Evolutionary conservation across 73 alveolate species (phyloP), one percentile per base, ranked within the genome.

Genomic region (Paramecium bursaria): DNA sequence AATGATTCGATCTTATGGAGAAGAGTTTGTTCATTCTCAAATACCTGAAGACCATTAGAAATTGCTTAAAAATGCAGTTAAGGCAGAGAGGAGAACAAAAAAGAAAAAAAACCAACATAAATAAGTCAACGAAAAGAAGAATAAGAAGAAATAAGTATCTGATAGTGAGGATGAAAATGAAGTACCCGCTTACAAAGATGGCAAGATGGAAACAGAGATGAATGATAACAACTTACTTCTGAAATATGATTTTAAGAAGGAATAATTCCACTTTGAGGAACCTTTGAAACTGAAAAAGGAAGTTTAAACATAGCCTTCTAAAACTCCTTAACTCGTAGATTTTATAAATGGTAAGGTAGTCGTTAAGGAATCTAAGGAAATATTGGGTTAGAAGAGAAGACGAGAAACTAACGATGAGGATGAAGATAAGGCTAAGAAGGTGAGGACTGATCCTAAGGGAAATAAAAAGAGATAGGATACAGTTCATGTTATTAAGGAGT

Each of bases 301-400:
- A 79, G 29, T 4, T 14, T 46, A 75, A 54, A 48, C 50, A 55
- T 22, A 54, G 25, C 30, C 61, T 19, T 54, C 51, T n/a, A 3
- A 73, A 54, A 79, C 50, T 42, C n/a, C n/a, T n/a, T 15, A 75
- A 75, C 44, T 53, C 4, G 89, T 79, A 9, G 82, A 79, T 42
- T 79, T 53, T 53, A 79, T 49, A 31, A 73, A 79, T 61, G 89
- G 89, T 13, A 79, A 53, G 42, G 57, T 79, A 22, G 39, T 79
- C 1, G 85, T 79, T 3, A 47, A 73, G 51, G 89, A 79, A 54
- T 26, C 61, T 9, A 79, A 53, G 4, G 73, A 79, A 55, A 48
- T 53, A 11, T 53, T 79, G 73, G 77, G 85, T 0, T 48, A 50
- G 21, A 79, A 79, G 60, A 60, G 76, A 42, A 52, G 89, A 55